Evolutionary conservation across 148 eudicot species (phyloP).

Genomic region (Selenicereus undatus): DNA sequence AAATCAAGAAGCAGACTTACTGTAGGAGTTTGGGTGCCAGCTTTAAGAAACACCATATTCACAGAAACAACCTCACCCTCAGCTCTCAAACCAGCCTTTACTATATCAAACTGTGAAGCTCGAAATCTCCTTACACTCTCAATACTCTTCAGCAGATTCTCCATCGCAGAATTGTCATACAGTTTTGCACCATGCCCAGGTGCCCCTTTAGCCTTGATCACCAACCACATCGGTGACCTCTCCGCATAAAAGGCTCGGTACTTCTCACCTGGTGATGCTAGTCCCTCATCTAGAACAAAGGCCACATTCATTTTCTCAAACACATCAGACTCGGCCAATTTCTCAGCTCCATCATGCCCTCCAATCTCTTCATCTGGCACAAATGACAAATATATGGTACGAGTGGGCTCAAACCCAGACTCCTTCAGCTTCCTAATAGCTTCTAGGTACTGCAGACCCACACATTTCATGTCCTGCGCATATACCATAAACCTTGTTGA

Average conservation of each 20-base stretch:
- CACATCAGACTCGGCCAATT: conserved; percentile 58
- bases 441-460: conserved; percentile 89
- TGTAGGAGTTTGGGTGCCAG: conserved; percentile 89
- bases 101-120: conserved; percentile 83
- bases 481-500: not conserved
- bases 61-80: conserved; percentile 94
- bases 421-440: conserved; percentile 72
- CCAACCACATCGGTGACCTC: conserved; percentile 88
- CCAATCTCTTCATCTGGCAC: conserved; percentile 99
- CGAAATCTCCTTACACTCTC: conserved; percentile 85
- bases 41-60: conserved; percentile 85
- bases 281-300: conserved; percentile 81
- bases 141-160: conserved; percentile 86
- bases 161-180: conserved; percentile 89
- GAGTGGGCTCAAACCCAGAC: conserved; percentile 67
- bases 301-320: conserved; percentile 82
- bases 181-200: conserved; percentile 98
- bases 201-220: conserved; percentile 80
- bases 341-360: conserved; percentile 86
- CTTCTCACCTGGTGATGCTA: conserved; percentile 69
- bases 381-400: conserved; percentile 78
- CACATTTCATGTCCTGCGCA: conserved; percentile 89
- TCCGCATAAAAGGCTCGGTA: conserved; percentile 79
- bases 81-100: conserved; percentile 76
- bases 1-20: conserved; percentile 39